Percentiles rank a stretch among this genome's conserved stretches.
Conservation (phyloP, 805 yeast species). For the Suhomyces sp. region DNA sequence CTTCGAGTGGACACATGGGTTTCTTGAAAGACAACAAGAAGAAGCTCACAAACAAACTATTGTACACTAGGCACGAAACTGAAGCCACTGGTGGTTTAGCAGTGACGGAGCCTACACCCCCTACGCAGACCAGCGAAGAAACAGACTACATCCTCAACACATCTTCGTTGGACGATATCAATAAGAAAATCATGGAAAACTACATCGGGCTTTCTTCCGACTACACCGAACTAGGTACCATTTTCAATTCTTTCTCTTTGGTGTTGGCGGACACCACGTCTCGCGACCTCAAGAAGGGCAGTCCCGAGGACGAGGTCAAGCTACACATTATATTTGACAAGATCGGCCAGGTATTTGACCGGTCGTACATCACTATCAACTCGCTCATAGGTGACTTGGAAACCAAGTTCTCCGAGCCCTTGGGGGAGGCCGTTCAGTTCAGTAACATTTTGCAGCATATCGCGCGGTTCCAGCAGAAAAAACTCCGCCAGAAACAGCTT, state of each 20-base stretch:
- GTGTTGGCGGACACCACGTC: slow-evolving; percentile 36
- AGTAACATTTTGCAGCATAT: slow-evolving; percentile 57
- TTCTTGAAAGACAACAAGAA: slow-evolving; percentile 32
- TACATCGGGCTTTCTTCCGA: slow-evolving; percentile 60
- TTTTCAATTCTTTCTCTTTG: slow-evolving; percentile 52
- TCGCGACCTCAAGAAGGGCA: slow-evolving; percentile 16
- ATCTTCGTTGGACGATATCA: slow-evolving; percentile 54
- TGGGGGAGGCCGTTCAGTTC: slow-evolving; percentile 68
- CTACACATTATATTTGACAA: slow-evolving; percentile 54
- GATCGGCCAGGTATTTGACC: slow-evolving; percentile 83
- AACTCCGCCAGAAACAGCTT: slow-evolving; percentile 30
- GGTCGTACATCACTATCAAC: slow-evolving; percentile 52
- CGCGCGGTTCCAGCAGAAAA: slow-evolving; percentile 51
- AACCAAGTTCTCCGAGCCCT: slow-evolving; percentile 62
- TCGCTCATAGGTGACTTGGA: slow-evolving; percentile 51
- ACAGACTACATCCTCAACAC: slow-evolving; percentile 20
- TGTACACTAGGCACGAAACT: slow-evolving; percentile 6
- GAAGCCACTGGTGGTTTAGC: slow-evolving; percentile 2
- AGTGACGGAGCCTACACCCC: not conserved
- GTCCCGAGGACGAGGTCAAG: slow-evolving; percentile 21
- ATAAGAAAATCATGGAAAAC: slow-evolving; percentile 51
- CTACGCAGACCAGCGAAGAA: not conserved
- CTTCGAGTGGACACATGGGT: slow-evolving; percentile 26
- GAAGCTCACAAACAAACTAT: slow-evolving; percentile 20
- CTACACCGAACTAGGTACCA: slow-evolving; percentile 70